Conservation (phyloP, 2,329 filamentous ascomycete species). For the Sporothrix brunneoviolacea region DNA sequence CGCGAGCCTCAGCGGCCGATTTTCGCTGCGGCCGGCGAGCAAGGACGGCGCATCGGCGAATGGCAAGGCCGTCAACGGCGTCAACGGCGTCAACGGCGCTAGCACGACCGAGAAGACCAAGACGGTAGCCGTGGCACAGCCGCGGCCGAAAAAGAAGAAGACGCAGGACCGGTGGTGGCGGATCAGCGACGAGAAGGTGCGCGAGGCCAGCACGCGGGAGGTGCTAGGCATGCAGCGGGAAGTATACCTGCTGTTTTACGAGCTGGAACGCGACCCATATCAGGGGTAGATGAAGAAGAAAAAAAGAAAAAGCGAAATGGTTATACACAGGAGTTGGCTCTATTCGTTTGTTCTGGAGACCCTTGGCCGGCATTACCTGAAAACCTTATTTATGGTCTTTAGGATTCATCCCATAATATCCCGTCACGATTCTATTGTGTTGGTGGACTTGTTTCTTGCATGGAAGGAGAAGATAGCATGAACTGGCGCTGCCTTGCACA, state of each 20-base stretch:
- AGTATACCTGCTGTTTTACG: conserved; percentile 94
- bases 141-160: conserved; percentile 34
- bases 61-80: background rate
- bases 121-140: conserved; percentile 15
- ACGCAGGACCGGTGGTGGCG: conserved; percentile 84
- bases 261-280: conserved; percentile 51
- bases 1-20: background rate
- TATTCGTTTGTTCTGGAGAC: background rate
- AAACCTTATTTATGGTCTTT: background rate
- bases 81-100: background rate
- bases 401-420: too few species aligned
- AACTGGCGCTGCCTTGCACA: conserved; percentile 1
- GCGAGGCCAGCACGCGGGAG: conserved; percentile 86
- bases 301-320: too few species aligned
- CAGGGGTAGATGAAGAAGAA: background rate
- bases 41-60: background rate
- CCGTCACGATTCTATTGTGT: background rate
- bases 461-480: conserved; percentile 4
- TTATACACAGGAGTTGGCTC: too few species aligned
- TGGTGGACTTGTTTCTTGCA: background rate
- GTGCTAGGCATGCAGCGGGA: conserved; percentile 91
- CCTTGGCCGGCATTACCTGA: background rate
- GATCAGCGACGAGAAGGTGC: conserved; percentile 94
- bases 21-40: conserved; percentile 2
- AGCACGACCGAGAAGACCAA: conserved; percentile 2